Conservation (phyloP, 1,284 basidiomycete species). For the Boletus semigastroideus region DNA sequence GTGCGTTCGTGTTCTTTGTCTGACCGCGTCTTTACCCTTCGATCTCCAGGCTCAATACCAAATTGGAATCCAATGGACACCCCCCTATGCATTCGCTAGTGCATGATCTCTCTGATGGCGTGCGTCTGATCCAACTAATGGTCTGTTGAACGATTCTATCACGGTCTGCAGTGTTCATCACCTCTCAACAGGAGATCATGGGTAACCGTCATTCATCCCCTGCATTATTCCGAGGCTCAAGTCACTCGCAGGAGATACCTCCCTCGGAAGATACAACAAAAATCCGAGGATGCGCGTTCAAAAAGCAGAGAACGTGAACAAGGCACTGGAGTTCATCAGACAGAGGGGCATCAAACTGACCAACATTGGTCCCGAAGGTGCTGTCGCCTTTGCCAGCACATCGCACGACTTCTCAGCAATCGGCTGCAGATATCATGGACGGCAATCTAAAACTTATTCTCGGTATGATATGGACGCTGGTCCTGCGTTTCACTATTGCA, state of each 20-base stretch:
- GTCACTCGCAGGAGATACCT: slow-evolving; percentile 68
- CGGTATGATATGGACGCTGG: slow-evolving; percentile 99
- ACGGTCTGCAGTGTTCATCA: not conserved
- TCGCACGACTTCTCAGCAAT: not conserved
- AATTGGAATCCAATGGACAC: slow-evolving; percentile 83
- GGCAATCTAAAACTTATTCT: slow-evolving; percentile 97
- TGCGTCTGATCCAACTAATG: slow-evolving; percentile 91
- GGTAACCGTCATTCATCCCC: slow-evolving; percentile 44
- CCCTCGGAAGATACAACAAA: slow-evolving; percentile 89
- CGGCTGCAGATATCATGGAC: slow-evolving; percentile 85
- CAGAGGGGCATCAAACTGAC: slow-evolving; percentile 94
- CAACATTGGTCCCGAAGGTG: slow-evolving; percentile 95
- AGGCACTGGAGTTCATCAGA: slow-evolving; percentile 93
- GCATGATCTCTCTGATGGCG: slow-evolving; percentile 91
- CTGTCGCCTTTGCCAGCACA: not conserved
- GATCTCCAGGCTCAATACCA: slow-evolving; percentile 83
- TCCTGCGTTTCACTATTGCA: slow-evolving; percentile 95
- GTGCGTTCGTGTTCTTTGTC: slow-evolving; percentile 37
- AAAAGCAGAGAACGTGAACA: slow-evolving; percentile 97
- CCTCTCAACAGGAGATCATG: slow-evolving; percentile 80
- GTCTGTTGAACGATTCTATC: slow-evolving; percentile 41
- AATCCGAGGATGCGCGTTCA: slow-evolving; percentile 91
- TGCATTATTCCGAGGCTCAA: slow-evolving; percentile 11
- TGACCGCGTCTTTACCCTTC: not conserved
- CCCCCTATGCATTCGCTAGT: slow-evolving; percentile 91